Conservation (phyloP, 2,329 filamentous ascomycete species). For the Clarireedia paspali region DNA sequence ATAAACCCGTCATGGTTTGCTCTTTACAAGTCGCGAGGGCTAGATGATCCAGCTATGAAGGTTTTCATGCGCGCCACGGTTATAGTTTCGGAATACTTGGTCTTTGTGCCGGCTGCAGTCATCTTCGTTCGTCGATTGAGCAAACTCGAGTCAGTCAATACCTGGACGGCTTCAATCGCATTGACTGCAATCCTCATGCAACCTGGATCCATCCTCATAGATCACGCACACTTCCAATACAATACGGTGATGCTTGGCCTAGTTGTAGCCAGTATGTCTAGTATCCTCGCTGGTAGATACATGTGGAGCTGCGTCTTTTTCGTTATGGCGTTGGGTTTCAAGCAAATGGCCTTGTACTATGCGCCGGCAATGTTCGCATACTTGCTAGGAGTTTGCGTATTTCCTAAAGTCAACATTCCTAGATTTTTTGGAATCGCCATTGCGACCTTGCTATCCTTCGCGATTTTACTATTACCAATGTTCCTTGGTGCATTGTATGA, state of each 20-base stretch:
- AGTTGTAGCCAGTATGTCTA: conserved; percentile 78
- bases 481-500: conserved; percentile 65
- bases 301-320: conserved; percentile 93
- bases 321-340: conserved; percentile 88
- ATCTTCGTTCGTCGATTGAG: conserved; percentile 80
- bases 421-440: conserved; percentile 70
- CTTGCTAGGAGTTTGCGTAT: conserved; percentile 78
- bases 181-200: conserved; percentile 89
- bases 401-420: conserved; percentile 58
- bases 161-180: conserved; percentile 78
- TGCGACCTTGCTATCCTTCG: conserved; percentile 66
- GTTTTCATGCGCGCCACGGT: conserved; percentile 95
- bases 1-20: conserved; percentile 85
- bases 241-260: conserved; percentile 98
- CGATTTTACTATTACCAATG: conserved; percentile 67
- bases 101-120: conserved; percentile 78
- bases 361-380: conserved; percentile 89
- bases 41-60: conserved; percentile 73
- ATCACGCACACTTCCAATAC: conserved; percentile 96
- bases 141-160: conserved; percentile 65
- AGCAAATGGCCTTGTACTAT: conserved; percentile 99
- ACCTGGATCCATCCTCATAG: conserved; percentile 80
- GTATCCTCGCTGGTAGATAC: conserved; percentile 74
- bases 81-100: conserved; percentile 80
- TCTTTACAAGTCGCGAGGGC: conserved; percentile 72